A percentile compares a stretch with the other conserved stretches of the same genome.
Evolutionary conservation across 2,329 filamentous ascomycete genomes (phyloP).

Genomic region (Alternaria arbusti): DNA sequence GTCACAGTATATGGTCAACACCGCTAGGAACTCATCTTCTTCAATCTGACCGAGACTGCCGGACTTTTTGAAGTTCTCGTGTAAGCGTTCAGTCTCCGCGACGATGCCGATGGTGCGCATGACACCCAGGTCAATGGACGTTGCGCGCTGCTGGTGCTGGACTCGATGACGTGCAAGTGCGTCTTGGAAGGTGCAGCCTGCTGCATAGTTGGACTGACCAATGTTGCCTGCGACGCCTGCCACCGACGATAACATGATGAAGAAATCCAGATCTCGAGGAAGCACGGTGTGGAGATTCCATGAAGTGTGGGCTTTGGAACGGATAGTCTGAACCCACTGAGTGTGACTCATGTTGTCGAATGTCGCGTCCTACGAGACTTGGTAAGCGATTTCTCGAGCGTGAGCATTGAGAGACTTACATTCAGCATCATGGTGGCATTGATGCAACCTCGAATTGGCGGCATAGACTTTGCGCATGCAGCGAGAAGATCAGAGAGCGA

Average conservation of each 20-base stretch:
- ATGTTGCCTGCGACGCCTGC: not conserved
- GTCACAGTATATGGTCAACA: not conserved
- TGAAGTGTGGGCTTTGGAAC: not conserved
- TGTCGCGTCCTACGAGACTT: not conserved
- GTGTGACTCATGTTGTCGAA: not conserved
- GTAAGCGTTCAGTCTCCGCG: not conserved
- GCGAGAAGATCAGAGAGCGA: not conserved
- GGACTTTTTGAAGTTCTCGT: not conserved
- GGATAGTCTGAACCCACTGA: not conserved
- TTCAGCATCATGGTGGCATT: not conserved
- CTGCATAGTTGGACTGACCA: conserved; percentile 4
- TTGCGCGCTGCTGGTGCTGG: not conserved
- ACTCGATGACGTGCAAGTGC: conserved; percentile 10
- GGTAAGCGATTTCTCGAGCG: not conserved
- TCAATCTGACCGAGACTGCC: not conserved
- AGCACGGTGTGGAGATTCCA: conserved; percentile 4
- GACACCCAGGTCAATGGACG: not conserved
- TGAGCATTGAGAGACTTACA: not conserved
- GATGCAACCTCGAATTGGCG: not conserved
- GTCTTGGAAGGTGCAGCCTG: conserved; percentile 5
- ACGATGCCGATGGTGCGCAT: conserved; percentile 3
- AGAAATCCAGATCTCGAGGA: not conserved
- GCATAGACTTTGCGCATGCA: not conserved
- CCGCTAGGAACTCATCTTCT: not conserved
- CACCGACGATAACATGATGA: not conserved